Percentiles rank a stretch among this genome's conserved stretches.
These are phyloP conservation scores for Orbilia oligospora DNA, from an alignment of 2,329 filamentous ascomycete genomes.

Conservation along the genomic window DNA sequence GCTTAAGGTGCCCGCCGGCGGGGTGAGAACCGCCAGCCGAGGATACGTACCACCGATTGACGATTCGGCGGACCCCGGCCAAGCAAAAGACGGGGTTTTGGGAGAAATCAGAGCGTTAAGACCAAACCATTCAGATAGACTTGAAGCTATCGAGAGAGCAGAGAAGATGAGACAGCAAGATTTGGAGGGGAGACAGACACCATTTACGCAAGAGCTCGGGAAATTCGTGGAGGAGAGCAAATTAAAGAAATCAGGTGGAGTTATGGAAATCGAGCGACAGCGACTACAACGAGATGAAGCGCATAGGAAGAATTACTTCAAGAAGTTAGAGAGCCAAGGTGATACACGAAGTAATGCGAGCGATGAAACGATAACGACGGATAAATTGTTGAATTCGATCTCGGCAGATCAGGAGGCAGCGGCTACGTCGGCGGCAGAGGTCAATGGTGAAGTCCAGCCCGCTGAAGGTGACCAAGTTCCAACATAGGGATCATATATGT, in stretches of 20 bases:
- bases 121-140: conserved; percentile 90
- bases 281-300: conserved; percentile 88
- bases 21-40: conserved; percentile 71
- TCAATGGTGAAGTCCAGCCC: conserved; percentile 2
- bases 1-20: conserved; percentile 76
- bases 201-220: conserved; percentile 86
- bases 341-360: conserved; percentile 58
- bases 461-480: conserved; percentile 9
- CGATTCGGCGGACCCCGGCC: conserved; percentile 76
- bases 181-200: conserved; percentile 82
- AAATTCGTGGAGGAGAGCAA: conserved; percentile 90
- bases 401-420: conserved; percentile 56
- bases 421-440: conserved; percentile 26
- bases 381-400: conserved; percentile 58
- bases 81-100: conserved; percentile 90
- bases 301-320: conserved; percentile 77
- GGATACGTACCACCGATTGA: conserved; percentile 67
- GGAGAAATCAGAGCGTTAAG: conserved; percentile 93
- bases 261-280: conserved; percentile 91
- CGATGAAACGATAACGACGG: conserved; percentile 53
- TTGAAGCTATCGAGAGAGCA: conserved; percentile 97
- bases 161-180: conserved; percentile 93
- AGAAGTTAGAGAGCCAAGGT: conserved; percentile 67
- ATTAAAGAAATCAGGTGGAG: conserved; percentile 94
- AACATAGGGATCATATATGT: neutral